Conservation (phyloP, 331 rosid species). For the Quercus phellos region DNA sequence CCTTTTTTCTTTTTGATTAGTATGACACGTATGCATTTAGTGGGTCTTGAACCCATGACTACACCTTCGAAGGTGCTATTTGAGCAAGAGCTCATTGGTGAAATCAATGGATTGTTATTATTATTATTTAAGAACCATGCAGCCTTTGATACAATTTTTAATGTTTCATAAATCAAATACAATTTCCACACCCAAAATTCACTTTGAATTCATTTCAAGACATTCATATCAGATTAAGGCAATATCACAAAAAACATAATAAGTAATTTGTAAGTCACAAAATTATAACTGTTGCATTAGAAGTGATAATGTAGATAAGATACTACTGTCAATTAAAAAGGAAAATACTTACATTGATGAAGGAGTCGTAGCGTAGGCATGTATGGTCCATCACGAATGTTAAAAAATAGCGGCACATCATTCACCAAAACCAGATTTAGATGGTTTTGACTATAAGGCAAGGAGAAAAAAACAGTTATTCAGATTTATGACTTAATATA, state of each 20-base stretch:
- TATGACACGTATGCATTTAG: not conserved
- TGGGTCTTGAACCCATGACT: not conserved
- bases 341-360: conserved; percentile 70
- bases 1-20: not conserved
- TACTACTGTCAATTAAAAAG: conserved; percentile 5
- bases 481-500: not conserved
- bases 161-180: not conserved
- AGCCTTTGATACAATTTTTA: not conserved
- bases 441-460: conserved; percentile 84
- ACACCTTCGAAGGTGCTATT: not conserved
- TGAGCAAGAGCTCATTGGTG: not conserved
- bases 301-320: conserved; percentile 3
- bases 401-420: conserved; percentile 90
- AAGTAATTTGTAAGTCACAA: not conserved
- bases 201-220: not conserved
- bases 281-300: not conserved
- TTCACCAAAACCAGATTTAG: conserved; percentile 91
- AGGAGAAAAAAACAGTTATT: not conserved
- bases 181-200: not conserved
- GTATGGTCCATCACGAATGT: conserved; percentile 97
- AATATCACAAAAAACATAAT: not conserved
- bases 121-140: not conserved
- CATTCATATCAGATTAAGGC: not conserved
- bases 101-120: not conserved
- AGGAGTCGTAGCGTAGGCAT: conserved; percentile 97